phyloP scores from a whole-genome alignment of 139 green algal genomes.

The Tetraselmis striata region DNA sequence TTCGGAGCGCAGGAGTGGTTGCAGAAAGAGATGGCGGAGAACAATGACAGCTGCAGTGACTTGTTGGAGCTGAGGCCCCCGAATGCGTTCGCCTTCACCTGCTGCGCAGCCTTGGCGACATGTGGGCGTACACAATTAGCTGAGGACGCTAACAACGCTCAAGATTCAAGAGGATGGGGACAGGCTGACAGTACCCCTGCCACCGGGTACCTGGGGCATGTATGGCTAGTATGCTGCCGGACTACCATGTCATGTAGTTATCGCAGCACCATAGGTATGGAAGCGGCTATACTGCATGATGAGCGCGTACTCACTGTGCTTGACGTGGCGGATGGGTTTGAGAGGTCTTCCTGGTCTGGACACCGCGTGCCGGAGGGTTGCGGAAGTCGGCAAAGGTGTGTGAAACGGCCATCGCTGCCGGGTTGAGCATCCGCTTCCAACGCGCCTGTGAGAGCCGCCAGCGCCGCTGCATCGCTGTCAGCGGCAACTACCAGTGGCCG shows the following conservation, averaged over 20 bases:
- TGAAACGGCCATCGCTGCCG: not conserved
- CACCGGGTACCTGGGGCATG: too few relatives aligned
- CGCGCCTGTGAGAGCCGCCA: not conserved
- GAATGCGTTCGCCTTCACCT: not conserved
- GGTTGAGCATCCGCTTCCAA: not conserved
- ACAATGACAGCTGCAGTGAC: not conserved
- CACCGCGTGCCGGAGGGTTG: not conserved
- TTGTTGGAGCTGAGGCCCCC: not conserved
- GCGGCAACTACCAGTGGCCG: not conserved
- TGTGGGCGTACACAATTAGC: too few relatives aligned
- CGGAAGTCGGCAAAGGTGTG: not conserved
- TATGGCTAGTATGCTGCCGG: too few relatives aligned
- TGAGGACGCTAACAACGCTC: too few relatives aligned
- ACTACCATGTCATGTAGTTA: too few relatives aligned
- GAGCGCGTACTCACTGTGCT: not conserved
- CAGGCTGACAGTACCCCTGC: too few relatives aligned
- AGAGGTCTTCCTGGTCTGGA: not conserved
- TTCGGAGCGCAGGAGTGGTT: not conserved
- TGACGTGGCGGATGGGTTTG: not conserved
- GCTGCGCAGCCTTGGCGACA: not conserved
- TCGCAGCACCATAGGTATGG: not conserved
- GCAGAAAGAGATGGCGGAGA: not conserved
- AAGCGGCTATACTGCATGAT: not conserved
- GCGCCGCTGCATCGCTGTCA: not conserved
- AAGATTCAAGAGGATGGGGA: too few relatives aligned